Evolutionary conservation across 805 yeast species (phyloP), one percentile per base, ranked within the genome.

Genomic region (Candida adriatica): DNA sequence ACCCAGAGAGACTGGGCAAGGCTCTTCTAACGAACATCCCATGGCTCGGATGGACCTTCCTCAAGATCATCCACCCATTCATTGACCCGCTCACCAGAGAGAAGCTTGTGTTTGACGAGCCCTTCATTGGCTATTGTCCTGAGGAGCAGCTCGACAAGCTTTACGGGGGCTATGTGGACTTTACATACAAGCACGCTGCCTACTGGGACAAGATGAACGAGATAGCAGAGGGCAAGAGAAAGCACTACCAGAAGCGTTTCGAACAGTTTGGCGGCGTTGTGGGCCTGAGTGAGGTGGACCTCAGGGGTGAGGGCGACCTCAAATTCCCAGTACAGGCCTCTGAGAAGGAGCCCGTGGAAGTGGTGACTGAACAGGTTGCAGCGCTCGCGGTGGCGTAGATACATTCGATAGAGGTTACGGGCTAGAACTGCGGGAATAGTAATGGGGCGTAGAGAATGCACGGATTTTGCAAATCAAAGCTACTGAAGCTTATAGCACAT

Each of bases 21-120:
- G 96, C 96, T 0, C 66, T 88, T 29, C 66, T 92, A 25, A 84
- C 94, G 29, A 90, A 92, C 58, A 87, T 92, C 43, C 97, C 97
- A 10, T 83, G 92, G 73, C 60, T 88, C 34, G 97, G 88, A 6
- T 83, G 95, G 84, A 79, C 95, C 8, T 92, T 92, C 49, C 63
- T 92, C 45, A 88, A 83, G 61, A 62, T 92, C 41, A 88, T 90
- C 42, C 85, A 84, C 48, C 98, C 99, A 5, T 92, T 92, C 56
- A 92, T 92, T 43, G 98, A 92, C 53, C 96, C 98, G 8, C 61
- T 85, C 50, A 92, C 99, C 2, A 70, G 95, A 40, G 96, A 88
- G 58, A 92, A 92, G 61, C 70, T 92, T 42, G 94, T 87, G 4
- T 92, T 78, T 53, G 94, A 85, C 55, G 85, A 87, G 46, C 95